These are phyloP conservation scores for Trichophyton equinum DNA, from an alignment of 2,329 filamentous ascomycete species.

Conservation along the genomic window DNA sequence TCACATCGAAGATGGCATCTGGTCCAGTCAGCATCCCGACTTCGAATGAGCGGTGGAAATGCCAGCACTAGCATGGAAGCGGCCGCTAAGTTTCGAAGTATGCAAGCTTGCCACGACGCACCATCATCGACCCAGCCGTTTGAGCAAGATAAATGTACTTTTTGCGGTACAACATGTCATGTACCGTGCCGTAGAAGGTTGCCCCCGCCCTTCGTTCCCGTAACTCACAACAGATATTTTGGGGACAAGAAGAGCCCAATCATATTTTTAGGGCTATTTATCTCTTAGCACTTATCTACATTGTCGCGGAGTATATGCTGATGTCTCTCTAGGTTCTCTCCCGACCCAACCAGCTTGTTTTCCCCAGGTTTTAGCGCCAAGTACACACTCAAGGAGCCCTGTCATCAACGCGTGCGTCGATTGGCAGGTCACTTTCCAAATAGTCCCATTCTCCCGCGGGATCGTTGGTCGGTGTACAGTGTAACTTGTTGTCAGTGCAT, in stretches of 20 bases:
- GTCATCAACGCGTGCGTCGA: background rate
- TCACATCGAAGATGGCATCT: background rate
- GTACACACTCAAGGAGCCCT: background rate
- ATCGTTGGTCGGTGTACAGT: background rate
- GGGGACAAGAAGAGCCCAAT: background rate
- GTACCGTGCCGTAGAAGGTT: background rate
- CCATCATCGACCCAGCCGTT: background rate
- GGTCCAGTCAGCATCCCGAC: background rate
- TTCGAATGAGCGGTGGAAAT: conserved; percentile 2
- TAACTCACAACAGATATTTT: background rate
- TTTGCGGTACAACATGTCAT: background rate
- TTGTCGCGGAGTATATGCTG: background rate
- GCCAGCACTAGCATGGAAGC: background rate
- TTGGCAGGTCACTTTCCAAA: background rate
- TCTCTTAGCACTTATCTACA: background rate
- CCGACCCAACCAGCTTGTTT: background rate
- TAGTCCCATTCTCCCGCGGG: background rate
- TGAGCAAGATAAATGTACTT: background rate
- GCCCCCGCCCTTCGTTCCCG: conserved; percentile 1
- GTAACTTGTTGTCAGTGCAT: background rate
- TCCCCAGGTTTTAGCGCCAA: background rate
- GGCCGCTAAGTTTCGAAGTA: conserved; percentile 1
- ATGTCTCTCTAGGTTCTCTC: background rate
- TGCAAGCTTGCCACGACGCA: conserved; percentile 6
- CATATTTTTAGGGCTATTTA: background rate